A percentile compares a stretch with the other conserved stretches of the same genome.
These are phyloP conservation scores for Rhynchospora pubera DNA, from an alignment of 176 grass and related monocot species.

Conservation along the genomic window DNA sequence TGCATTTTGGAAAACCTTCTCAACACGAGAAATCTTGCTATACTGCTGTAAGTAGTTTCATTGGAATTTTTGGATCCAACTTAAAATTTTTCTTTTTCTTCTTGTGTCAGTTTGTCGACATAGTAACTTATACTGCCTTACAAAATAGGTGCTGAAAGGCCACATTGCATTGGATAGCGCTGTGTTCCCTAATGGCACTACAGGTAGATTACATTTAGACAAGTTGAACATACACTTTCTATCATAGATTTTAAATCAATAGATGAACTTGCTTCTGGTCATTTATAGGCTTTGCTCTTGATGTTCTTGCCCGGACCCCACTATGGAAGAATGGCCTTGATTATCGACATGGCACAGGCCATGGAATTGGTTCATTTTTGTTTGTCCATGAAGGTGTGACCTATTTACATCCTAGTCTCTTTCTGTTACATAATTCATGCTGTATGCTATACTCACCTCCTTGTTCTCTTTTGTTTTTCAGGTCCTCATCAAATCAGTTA, in stretches of 20 bases:
- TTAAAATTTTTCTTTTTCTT: neutral
- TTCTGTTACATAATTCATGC: constrained; percentile 17
- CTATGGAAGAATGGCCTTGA: constrained; percentile 89
- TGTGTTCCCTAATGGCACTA: constrained; percentile 88
- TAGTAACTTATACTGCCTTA: constrained; percentile 2
- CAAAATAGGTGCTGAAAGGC: constrained; percentile 75
- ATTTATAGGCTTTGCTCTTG: constrained; percentile 83
- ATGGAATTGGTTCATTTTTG: constrained; percentile 93
- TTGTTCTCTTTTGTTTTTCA: constrained; percentile 22
- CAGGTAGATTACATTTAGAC: constrained; percentile 40
- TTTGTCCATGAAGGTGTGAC: constrained; percentile 91
- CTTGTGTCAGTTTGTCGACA: no score
- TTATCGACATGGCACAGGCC: constrained; percentile 92
- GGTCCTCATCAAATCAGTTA: constrained; percentile 99
- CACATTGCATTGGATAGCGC: constrained; percentile 67
- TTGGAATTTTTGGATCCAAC: neutral
- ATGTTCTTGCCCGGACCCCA: constrained; percentile 79
- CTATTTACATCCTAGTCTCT: constrained; percentile 24
- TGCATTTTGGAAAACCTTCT: constrained; percentile 95
- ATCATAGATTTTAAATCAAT: neutral
- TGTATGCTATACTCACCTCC: neutral
- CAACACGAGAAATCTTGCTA: constrained; percentile 89
- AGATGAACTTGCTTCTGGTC: neutral
- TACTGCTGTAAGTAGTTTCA: constrained; percentile 61
- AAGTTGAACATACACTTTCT: neutral